Base-by-base conservation (phyloP, 1,284 basidiomycete genomes). In the Heterobasidion annosum region DNA sequence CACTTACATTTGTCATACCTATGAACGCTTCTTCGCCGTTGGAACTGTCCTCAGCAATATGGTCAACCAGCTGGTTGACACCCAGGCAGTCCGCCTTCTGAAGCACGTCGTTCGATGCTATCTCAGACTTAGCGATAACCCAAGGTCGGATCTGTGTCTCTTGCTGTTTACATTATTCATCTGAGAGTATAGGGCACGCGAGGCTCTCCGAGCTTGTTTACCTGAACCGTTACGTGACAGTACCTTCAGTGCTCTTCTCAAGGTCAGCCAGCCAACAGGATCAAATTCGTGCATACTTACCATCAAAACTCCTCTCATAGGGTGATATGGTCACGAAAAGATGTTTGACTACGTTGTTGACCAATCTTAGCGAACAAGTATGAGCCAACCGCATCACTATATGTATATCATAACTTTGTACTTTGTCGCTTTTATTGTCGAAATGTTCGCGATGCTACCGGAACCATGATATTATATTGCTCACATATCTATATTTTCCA, bases 31-130 rank as follows among this genome's bases (percentile, higher is more conserved):
- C 75, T 99, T 98, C 68, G 97, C 97, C 13, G 97, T 99, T 52
- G 96, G 95, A 9, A 98, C 96, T 2, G 97, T 99, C 33, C 78
- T 99, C 57, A 93, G 91, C 76, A 98, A 98, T 71, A 99, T 99
- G 97, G 97, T 99, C 56, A 88, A 86, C 64, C 93, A 96, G 65
- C 78, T 98, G 48, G 93, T 97, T 53, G 97, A 99, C 72, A 97
- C 90, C 2, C 97, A 98, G 71, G 97, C 97, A 8, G 96, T 99
- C 37, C 77, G 97, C 62, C 73, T 99, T 54, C 75, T 99, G 62
- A 99, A 99, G 73, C 97, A 99, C 68, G 97, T 99, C 51, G 97
- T 99, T 16, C 78, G 97, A 56, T 99, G 97, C 71, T 99, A 99
- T 68, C 73, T 99, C 56, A 82, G 97, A 43, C 76, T 99, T 62